Conservation (phyloP, 2,329 filamentous ascomycete species). For the Amesomyces nigricolor region DNA sequence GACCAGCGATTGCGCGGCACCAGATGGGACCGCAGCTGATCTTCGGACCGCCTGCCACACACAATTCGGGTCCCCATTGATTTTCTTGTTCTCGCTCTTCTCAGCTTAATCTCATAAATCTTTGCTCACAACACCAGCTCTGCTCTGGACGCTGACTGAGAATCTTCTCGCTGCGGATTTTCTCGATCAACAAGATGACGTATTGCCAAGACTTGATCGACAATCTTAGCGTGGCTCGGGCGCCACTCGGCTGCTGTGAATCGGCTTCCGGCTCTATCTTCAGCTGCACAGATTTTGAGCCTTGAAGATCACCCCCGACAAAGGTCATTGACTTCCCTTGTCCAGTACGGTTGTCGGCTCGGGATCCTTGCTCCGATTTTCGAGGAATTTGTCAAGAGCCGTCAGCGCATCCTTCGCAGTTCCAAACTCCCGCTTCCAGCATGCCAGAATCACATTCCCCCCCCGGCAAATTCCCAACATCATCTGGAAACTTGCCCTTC, state of each 20-base stretch:
- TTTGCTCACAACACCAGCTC: background rate
- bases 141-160: too few relatives aligned
- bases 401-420: too few relatives aligned
- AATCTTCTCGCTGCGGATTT: background rate
- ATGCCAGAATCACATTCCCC: too few relatives aligned
- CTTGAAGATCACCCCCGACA: background rate
- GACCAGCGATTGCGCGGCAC: conserved; percentile 8
- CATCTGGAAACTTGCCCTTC: background rate
- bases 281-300: background rate
- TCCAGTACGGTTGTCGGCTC: too few relatives aligned
- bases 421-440: too few relatives aligned
- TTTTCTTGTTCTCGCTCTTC: background rate
- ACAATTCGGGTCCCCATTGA: too few relatives aligned
- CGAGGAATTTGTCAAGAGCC: too few relatives aligned
- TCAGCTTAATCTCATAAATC: too few relatives aligned
- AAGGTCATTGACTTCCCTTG: background rate
- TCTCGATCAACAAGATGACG: background rate
- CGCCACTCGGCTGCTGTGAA: background rate
- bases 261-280: too few relatives aligned
- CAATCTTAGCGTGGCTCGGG: background rate
- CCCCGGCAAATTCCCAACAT: background rate
- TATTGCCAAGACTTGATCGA: background rate
- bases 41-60: background rate
- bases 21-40: background rate
- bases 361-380: too few relatives aligned